phyloP scores from a whole-genome alignment of 2,329 filamentous ascomycete species.

The Emmonsiellopsis sp. region DNA sequence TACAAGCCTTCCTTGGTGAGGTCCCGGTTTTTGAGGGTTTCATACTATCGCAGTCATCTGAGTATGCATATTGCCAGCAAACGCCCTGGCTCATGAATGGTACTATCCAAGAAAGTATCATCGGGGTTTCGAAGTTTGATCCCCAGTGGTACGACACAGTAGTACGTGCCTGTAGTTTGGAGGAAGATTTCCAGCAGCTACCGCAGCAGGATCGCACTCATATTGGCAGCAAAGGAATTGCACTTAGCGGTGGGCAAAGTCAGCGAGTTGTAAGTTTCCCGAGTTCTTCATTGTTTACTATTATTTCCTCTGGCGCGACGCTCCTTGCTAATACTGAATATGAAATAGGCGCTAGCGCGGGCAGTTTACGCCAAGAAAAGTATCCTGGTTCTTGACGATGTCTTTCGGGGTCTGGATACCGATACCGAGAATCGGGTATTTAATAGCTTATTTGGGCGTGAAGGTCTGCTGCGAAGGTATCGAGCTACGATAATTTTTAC shows the following conservation, averaged over 20 bases:
- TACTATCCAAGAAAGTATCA: conserved; percentile 32
- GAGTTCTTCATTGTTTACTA: not conserved
- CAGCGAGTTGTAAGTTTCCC: conserved; percentile 35
- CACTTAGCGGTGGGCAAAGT: conserved; percentile 44
- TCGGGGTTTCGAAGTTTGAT: conserved; percentile 28
- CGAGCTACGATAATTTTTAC: conserved; percentile 31
- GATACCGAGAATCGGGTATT: conserved; percentile 42
- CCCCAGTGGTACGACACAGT: conserved; percentile 29
- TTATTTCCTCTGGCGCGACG: not conserved
- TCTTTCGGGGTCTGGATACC: conserved; percentile 42
- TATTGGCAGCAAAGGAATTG: conserved; percentile 43
- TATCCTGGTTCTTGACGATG: conserved; percentile 42
- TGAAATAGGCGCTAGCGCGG: conserved; percentile 37
- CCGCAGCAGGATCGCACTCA: conserved; percentile 35
- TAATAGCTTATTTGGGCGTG: conserved; percentile 34
- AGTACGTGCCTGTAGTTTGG: conserved; percentile 26
- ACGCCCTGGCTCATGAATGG: conserved; percentile 33
- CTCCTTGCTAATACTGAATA: not conserved
- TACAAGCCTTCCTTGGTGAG: conserved; percentile 38
- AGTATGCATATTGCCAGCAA: conserved; percentile 34
- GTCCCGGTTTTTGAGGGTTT: conserved; percentile 25
- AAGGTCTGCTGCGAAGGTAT: conserved; percentile 36
- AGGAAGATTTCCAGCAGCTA: conserved; percentile 31
- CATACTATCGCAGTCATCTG: conserved; percentile 21
- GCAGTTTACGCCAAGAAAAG: conserved; percentile 42